A percentile compares a stretch with the other conserved stretches of the same genome.
Conservation (phyloP, 805 yeast species). For the Kazachstania kunashirensis region DNA sequence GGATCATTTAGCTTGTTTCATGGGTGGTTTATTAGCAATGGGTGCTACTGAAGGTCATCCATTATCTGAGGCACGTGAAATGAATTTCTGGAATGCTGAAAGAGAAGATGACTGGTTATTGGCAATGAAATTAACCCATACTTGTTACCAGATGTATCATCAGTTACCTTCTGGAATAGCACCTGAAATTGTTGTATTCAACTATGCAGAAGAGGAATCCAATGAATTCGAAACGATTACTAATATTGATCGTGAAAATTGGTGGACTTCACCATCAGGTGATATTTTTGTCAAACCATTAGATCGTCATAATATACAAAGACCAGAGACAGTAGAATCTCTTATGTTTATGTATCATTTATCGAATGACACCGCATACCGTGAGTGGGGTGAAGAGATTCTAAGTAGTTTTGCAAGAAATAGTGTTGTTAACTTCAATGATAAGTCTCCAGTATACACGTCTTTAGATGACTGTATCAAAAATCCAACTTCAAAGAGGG, state of each 20-base stretch:
- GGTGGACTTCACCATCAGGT: constrained; percentile 29
- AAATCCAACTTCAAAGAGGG: constrained; percentile 43
- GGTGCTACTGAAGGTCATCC: constrained; percentile 75
- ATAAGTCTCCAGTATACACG: constrained; percentile 35
- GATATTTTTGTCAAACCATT: constrained; percentile 62
- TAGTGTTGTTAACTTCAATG: constrained; percentile 39
- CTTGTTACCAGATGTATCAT: constrained; percentile 80
- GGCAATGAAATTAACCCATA: constrained; percentile 64
- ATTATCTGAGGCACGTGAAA: constrained; percentile 45
- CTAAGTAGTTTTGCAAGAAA: constrained; percentile 59
- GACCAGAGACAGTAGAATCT: constrained; percentile 92
- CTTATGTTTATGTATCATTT: constrained; percentile 69
- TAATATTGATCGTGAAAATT: constrained; percentile 3
- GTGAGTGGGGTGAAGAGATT: constrained; percentile 85
- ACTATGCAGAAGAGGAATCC: constrained; percentile 35
- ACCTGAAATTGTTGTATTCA: constrained; percentile 85
- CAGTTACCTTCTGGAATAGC: constrained; percentile 69
- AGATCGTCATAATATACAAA: constrained; percentile 78
- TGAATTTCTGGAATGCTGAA: constrained; percentile 45
- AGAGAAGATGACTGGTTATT: constrained; percentile 56
- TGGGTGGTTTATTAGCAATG: constrained; percentile 78
- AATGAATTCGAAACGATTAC: constrained; percentile 3
- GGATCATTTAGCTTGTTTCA: constrained; percentile 90
- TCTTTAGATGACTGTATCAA: constrained; percentile 57
- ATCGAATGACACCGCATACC: constrained; percentile 70